Evolutionary conservation across 345 rosid genomes (phyloP), one percentile per base, ranked within the genome.

Genomic region (Durio zibethinus): DNA sequence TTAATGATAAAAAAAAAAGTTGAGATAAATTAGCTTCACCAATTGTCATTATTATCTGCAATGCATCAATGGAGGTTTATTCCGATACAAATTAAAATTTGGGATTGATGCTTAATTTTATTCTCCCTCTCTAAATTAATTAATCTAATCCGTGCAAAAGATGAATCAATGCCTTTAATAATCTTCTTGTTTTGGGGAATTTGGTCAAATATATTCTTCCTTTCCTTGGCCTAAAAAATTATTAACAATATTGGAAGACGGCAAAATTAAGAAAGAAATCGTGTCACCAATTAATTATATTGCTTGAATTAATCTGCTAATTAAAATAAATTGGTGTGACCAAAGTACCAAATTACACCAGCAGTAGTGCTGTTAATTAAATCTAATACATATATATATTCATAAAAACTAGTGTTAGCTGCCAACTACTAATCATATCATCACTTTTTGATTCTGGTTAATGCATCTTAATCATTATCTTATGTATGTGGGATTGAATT

Each of bases 391-490:
- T n/a, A n/a, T n/a, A n/a, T n/a, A 33, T 33, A 33, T 33, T 33
- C 36, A 33, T 33, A 33, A 1, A 33, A 33, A 33, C 36, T 33
- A 33, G 36, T 33, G n/a, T 33, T 33, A 33, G 36, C 77, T 67
- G 66, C 23, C 29, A 77, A 73, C 56, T 71, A 43, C 70, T 18
- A 6, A 15, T 45, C 42, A 56, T 48, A 36, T 78, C 75, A 18
- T 67, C 38, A 11, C 53, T 36, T 74, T 1, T 31, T 72, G 72
- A 60, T 47, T 71, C 31, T 77, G 67, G 83, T 82, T 84, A 80
- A 84, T 77, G 85, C 85, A 82, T 84, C 87, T 64, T 82, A 80
- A 80, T 84, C 87, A 80, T 76, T 56, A 82, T 53, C 70, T 72
- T 52, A 14, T 43, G 63, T 12, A 29, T 45, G 56, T 42, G 36